phyloP scores from a whole-genome alignment of 164 flowering plant genomes.

The Magnolia sinica region DNA sequence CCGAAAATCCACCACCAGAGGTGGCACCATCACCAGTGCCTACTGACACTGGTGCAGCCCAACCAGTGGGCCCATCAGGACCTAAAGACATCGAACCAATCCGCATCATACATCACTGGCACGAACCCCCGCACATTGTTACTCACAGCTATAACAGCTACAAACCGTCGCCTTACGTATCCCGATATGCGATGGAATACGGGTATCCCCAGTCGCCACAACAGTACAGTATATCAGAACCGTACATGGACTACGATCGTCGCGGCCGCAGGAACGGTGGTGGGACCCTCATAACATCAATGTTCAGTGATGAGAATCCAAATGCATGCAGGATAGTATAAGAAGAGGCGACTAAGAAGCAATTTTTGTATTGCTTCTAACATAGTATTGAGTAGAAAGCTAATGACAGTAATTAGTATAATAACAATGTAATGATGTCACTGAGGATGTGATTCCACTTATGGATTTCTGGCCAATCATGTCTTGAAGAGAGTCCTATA shows the following conservation, averaged over 20 bases:
- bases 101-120: not conserved
- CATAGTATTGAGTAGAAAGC: not conserved
- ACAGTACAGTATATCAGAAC: conserved; percentile 35
- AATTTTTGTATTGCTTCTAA: not conserved
- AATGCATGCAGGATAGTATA: conserved; percentile 70
- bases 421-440: not conserved
- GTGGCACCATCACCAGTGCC: conserved; percentile 24
- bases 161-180: conserved; percentile 60
- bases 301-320: conserved; percentile 94
- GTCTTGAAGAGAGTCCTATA: not conserved
- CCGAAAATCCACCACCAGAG: not conserved
- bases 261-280: conserved; percentile 28
- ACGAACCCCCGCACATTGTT: conserved; percentile 25
- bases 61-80: conserved; percentile 19
- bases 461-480: no score
- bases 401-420: not conserved
- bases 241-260: conserved; percentile 40
- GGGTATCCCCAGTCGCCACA: conserved; percentile 43
- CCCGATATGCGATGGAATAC: conserved; percentile 33
- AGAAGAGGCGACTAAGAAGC: not conserved
- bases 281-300: conserved; percentile 56
- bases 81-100: conserved; percentile 59
- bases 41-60: conserved; percentile 17
- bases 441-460: no score
- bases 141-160: conserved; percentile 52